Evolutionary conservation across 192 early-diverging fungal species (phyloP).

Genomic region (Podila minutissima): DNA sequence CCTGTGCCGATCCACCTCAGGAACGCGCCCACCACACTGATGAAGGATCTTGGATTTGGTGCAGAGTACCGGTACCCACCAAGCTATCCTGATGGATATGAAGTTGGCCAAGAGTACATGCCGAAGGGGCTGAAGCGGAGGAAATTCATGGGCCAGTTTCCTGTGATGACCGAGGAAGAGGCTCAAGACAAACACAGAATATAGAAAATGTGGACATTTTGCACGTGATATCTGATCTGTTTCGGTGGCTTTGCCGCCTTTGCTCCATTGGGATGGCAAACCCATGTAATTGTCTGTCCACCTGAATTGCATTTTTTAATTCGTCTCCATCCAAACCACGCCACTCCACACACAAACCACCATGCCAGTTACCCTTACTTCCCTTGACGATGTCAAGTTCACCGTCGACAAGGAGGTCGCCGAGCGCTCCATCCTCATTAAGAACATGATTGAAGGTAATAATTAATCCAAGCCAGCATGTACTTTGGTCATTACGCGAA

Average conservation of each 20-base stretch:
- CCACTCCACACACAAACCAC: neutral
- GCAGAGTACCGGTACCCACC: slow-evolving; percentile 89
- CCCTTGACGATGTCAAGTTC: slow-evolving; percentile 70
- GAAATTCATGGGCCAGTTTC: slow-evolving; percentile 65
- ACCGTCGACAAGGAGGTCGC: slow-evolving; percentile 70
- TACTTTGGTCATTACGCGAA: too few species aligned
- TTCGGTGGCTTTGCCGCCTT: neutral
- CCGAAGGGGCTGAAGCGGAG: slow-evolving; percentile 69
- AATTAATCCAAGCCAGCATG: too few species aligned
- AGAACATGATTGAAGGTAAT: slow-evolving; percentile 78
- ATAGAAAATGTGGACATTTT: neutral
- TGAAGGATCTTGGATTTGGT: slow-evolving; percentile 85
- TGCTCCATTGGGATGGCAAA: too few species aligned
- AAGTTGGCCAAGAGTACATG: slow-evolving; percentile 83
- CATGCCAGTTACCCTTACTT: slow-evolving; percentile 61
- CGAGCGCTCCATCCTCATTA: slow-evolving; percentile 75
- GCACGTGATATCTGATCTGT: too few species aligned
- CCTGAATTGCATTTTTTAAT: neutral
- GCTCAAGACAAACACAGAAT: slow-evolving; percentile 1
- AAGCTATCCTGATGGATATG: slow-evolving; percentile 65
- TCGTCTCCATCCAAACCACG: neutral
- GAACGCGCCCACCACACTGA: slow-evolving; percentile 82
- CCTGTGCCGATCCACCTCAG: slow-evolving; percentile 89
- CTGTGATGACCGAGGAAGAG: slow-evolving; percentile 21
- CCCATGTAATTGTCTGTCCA: too few species aligned